Conservation (phyloP, 108 stramenopile species). For the Parmales sp. region DNA sequence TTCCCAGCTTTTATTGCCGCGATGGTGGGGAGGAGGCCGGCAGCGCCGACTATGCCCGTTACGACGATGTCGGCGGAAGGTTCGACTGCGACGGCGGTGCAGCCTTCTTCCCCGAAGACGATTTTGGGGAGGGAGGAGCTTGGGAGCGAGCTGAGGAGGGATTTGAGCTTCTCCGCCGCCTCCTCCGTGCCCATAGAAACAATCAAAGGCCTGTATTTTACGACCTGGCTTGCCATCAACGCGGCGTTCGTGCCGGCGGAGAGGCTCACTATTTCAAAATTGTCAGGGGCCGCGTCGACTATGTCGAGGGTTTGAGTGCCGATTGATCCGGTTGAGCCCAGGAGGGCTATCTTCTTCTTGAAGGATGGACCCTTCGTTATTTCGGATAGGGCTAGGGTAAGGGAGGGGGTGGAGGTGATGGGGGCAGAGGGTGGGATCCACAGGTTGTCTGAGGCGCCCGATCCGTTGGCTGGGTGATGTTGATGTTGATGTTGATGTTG, state of each 20-base stretch:
- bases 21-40: constrained; percentile 83
- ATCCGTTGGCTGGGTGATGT: no score
- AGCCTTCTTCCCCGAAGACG: constrained; percentile 66
- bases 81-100: constrained; percentile 65
- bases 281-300: constrained; percentile 80
- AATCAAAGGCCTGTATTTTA: constrained; percentile 69
- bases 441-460: no score
- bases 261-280: constrained; percentile 81
- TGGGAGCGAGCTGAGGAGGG: constrained; percentile 37
- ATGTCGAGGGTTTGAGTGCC: constrained; percentile 95
- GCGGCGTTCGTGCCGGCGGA: constrained; percentile 74
- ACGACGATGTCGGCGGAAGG: constrained; percentile 72
- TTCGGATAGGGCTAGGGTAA: no score
- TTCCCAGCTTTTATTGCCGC: constrained; percentile 88
- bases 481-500: no score
- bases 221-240: constrained; percentile 81
- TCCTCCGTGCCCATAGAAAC: constrained; percentile 51
- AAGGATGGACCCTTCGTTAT: constrained; percentile 63
- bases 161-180: constrained; percentile 47
- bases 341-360: constrained; percentile 66
- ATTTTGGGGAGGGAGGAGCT: constrained; percentile 49
- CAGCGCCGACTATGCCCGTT: constrained; percentile 92
- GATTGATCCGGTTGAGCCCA: constrained; percentile 85
- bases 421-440: no score
- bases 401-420: no score